phyloP scores from a whole-genome alignment of 192 early-diverging fungal species.

The Dimargaris verticillata region DNA sequence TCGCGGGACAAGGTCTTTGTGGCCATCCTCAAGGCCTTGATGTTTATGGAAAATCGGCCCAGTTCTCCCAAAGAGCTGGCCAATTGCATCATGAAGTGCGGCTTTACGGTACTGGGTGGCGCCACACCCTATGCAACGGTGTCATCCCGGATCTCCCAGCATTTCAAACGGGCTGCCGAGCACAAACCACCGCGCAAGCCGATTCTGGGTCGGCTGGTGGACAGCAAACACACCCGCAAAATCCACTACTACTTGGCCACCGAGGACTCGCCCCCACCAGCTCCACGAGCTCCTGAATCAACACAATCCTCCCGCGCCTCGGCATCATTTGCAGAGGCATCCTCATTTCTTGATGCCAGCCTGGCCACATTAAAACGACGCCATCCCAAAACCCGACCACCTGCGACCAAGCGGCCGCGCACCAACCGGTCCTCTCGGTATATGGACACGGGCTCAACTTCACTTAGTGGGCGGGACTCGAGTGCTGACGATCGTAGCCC shows the following conservation, averaged over 20 bases:
- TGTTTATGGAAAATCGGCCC: slow-evolving; percentile 58
- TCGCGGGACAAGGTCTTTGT: slow-evolving; percentile 73
- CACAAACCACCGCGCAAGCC: slow-evolving; percentile 56
- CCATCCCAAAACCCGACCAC: too few species aligned
- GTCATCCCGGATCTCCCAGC: slow-evolving; percentile 76
- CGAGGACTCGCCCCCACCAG: slow-evolving; percentile 12
- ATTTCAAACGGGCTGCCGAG: slow-evolving; percentile 67
- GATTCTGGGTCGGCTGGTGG: slow-evolving; percentile 48
- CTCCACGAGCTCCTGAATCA: not conserved
- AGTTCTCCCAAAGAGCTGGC: slow-evolving; percentile 68
- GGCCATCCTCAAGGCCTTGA: slow-evolving; percentile 67
- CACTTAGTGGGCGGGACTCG: too few species aligned
- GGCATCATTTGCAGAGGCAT: too few species aligned
- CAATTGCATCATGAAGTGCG: slow-evolving; percentile 57
- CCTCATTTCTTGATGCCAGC: too few species aligned
- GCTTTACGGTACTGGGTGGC: slow-evolving; percentile 64
- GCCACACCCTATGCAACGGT: slow-evolving; percentile 78
- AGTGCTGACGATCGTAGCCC: too few species aligned
- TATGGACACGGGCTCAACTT: too few species aligned
- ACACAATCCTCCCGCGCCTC: not conserved
- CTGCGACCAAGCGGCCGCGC: too few species aligned
- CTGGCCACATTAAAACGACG: too few species aligned
- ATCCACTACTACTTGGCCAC: slow-evolving; percentile 62
- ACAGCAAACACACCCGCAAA: slow-evolving; percentile 51
- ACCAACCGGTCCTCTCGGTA: too few species aligned